Percentiles rank a stretch among this genome's conserved stretches.
Evolutionary conservation across 306 rosid genomes (phyloP).

Genomic region (Lathyrus sativus): DNA sequence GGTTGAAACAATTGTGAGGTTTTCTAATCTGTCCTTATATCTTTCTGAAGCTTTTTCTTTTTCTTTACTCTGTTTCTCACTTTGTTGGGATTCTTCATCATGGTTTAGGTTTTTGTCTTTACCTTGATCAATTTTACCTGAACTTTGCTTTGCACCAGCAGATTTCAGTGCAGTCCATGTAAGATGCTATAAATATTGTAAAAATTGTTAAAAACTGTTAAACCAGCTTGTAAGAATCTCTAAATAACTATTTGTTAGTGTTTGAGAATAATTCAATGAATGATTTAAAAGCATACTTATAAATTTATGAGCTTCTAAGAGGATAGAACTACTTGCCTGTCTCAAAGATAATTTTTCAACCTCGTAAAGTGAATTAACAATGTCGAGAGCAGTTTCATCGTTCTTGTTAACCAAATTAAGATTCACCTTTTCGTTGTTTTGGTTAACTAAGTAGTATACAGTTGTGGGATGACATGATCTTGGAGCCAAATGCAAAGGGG

Average conservation of each 20-base stretch:
- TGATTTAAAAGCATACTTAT: no score
- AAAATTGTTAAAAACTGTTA: neutral
- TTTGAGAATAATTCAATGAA: no score
- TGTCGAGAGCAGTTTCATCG: constrained; percentile 8
- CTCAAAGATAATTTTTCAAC: neutral
- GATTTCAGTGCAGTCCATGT: constrained; percentile 25
- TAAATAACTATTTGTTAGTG: no score
- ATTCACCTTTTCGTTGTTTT: neutral
- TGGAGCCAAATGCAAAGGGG: constrained; percentile 45
- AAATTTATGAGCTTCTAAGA: no score
- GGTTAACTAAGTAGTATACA: constrained; percentile 21
- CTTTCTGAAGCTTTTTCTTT: neutral
- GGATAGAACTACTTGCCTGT: constrained; percentile 18
- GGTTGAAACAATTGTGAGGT: constrained; percentile 33
- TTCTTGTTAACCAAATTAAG: neutral
- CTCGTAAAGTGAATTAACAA: neutral
- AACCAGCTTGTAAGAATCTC: no score
- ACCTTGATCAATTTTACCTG: no score
- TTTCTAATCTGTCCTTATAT: constrained; percentile 26
- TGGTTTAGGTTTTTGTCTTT: no score
- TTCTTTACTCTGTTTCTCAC: neutral
- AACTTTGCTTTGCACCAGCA: neutral
- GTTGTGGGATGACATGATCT: neutral
- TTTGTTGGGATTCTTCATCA: no score
- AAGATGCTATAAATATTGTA: constrained; percentile 16